A percentile compares a stretch with the other conserved stretches of the same genome.
Evolutionary conservation across 352 stramenopile genomes (phyloP).

Genomic region (Nothophytophthora sp.): DNA sequence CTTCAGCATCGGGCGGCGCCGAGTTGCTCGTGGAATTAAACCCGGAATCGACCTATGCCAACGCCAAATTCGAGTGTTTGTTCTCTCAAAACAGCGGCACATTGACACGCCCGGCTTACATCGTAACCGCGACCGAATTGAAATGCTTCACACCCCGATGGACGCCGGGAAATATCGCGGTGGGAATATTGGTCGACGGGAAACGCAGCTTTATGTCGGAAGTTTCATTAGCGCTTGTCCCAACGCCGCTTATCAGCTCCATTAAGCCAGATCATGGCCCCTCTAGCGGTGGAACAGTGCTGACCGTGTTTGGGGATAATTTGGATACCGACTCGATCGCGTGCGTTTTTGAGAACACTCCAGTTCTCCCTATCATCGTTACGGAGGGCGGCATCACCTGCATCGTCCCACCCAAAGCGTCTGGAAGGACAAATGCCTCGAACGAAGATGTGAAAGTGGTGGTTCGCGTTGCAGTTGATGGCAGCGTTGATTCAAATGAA

Average conservation of each 20-base stretch:
- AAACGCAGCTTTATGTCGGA: slow-evolving; percentile 23
- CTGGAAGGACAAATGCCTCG: background rate
- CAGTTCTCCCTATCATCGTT: slow-evolving; percentile 14
- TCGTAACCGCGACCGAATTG: slow-evolving; percentile 19
- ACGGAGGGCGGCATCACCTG: slow-evolving; percentile 21
- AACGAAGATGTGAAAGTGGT: background rate
- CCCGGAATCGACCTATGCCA: slow-evolving; percentile 4
- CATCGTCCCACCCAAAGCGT: slow-evolving; percentile 5
- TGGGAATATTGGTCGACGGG: slow-evolving; percentile 27
- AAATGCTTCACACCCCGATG: slow-evolving; percentile 30
- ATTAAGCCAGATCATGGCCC: slow-evolving; percentile 27
- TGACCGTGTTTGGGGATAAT: slow-evolving; percentile 22
- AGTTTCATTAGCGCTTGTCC: slow-evolving; percentile 19
- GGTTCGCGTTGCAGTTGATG: slow-evolving; percentile 13
- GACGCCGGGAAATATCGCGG: slow-evolving; percentile 19
- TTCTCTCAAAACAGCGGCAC: slow-evolving; percentile 22
- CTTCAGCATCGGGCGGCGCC: slow-evolving; percentile 27
- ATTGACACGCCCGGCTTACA: slow-evolving; percentile 22
- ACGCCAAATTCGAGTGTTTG: slow-evolving; percentile 31
- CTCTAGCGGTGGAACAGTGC: slow-evolving; percentile 21
- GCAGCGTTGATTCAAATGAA: slow-evolving; percentile 24
- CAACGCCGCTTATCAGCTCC: slow-evolving; percentile 16
- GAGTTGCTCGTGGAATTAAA: slow-evolving; percentile 24
- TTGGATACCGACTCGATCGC: slow-evolving; percentile 13
- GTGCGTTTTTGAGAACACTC: slow-evolving; percentile 29